A percentile compares a stretch with the other conserved stretches of the same genome.
Conservation (phyloP, 164 flowering plant species). For the Macadamia integrifolia region DNA sequence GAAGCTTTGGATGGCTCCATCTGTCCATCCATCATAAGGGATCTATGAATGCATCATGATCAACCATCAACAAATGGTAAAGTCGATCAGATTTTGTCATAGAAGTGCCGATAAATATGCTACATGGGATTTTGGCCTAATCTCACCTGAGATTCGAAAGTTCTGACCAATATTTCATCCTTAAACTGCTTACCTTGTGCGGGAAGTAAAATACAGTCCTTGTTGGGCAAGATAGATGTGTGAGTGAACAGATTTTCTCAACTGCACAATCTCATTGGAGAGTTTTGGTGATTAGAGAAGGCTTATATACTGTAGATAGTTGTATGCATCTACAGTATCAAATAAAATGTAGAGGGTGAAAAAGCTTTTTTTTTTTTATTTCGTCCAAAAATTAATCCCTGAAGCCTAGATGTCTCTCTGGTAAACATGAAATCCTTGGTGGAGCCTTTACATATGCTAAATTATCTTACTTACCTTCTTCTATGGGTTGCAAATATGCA, state of each 20-base stretch:
- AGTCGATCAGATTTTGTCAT: not conserved
- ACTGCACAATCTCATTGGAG: not conserved
- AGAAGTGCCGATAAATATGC: not conserved
- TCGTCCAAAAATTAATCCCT: too few species aligned
- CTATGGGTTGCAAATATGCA: too few species aligned
- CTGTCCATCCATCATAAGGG: slow-evolving; percentile 19
- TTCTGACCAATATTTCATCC: not conserved
- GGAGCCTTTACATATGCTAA: too few species aligned
- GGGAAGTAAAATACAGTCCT: not conserved
- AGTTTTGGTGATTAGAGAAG: not conserved
- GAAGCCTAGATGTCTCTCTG: too few species aligned
- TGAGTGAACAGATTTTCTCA: not conserved
- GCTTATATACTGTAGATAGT: not conserved
- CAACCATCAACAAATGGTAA: not conserved
- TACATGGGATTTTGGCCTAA: slow-evolving; percentile 5
- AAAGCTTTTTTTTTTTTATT: too few species aligned
- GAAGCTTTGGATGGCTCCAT: slow-evolving; percentile 82
- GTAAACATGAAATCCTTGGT: too few species aligned
- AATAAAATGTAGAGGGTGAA: too few species aligned
- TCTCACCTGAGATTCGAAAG: not conserved
- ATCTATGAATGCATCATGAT: slow-evolving; percentile 1
- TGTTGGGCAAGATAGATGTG: not conserved
- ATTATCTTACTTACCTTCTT: too few species aligned
- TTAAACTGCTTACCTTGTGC: not conserved
- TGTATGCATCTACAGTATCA: too few species aligned